Evolutionary conservation across 2,329 filamentous ascomycete species (phyloP).

Genomic region (Delphinella strobiligena): DNA sequence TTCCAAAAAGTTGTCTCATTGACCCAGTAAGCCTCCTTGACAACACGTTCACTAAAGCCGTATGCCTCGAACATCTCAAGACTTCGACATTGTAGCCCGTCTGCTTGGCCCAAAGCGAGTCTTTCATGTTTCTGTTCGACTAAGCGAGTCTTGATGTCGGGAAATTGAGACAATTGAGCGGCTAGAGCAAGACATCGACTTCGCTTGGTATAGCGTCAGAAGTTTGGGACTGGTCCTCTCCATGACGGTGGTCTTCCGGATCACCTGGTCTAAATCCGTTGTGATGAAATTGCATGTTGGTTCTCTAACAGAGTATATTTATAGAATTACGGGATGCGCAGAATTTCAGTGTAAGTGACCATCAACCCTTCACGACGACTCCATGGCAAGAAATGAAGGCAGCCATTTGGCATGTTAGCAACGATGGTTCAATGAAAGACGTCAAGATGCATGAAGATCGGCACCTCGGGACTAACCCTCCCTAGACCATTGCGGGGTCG

Average conservation of each 20-base stretch:
- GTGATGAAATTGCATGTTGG: slow-evolving; percentile 20
- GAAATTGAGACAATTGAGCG: slow-evolving; percentile 36
- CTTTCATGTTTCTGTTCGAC: slow-evolving; percentile 31
- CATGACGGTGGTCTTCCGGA: slow-evolving; percentile 17
- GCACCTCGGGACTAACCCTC: no score
- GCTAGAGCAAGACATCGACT: slow-evolving; percentile 39
- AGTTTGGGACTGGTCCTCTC: slow-evolving; percentile 19
- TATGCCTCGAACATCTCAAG: slow-evolving; percentile 43
- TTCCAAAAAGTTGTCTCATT: slow-evolving; percentile 52
- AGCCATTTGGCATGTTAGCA: no score
- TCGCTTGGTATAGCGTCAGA: slow-evolving; percentile 18
- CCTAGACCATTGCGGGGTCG: no score
- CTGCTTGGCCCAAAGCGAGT: slow-evolving; percentile 24
- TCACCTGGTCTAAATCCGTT: slow-evolving; percentile 22
- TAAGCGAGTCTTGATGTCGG: slow-evolving; percentile 37
- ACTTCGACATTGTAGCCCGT: slow-evolving; percentile 26
- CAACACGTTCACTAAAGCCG: slow-evolving; percentile 47
- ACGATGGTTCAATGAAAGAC: no score
- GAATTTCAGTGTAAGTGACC: no score
- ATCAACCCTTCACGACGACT: no score
- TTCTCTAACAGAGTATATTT: no score
- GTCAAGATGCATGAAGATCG: no score
- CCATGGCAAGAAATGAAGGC: no score
- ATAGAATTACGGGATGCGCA: no score
- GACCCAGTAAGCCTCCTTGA: slow-evolving; percentile 56